Evolutionary conservation across 768 basidiomycete genomes (phyloP), one percentile per base, ranked within the genome.

Genomic region (Amanita jacksonii): DNA sequence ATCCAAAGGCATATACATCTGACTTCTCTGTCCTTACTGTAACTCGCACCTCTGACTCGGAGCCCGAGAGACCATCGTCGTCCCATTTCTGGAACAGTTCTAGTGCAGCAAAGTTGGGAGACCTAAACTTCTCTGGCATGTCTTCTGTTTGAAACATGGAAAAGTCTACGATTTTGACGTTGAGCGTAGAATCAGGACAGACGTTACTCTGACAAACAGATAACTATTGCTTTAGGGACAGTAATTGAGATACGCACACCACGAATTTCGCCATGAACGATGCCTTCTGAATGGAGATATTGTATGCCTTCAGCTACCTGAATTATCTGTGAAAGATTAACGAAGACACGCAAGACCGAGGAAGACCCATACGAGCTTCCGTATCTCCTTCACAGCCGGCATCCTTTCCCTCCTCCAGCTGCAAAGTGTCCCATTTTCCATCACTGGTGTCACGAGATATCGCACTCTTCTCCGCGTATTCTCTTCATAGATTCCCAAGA

Each of bases 111-210:
- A 39, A 39, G 23, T 39, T 39, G 8, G 27, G 15, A 3, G 34
- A 27, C n/a, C 25, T 9, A 18, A 24, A 4, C 31, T n/a, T 22
- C 3, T 18, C 10, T 1, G 19, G 18, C 4, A 32, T 43, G n/a
- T n/a, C n/a, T n/a, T n/a, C n/a, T 5, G 20, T 0, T 6, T 19
- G 32, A 3, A 32, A 33, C 5, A 43, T 16, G 15, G 31, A 30
- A 43, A 43, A 43, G 15, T 43, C 41, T 23, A 32, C 30, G 16
- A 43, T 43, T 24, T 43, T 25, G 12, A 23, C 24, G 7, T 32
- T 3, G 10, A 22, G 6, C 24, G 20, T 15, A 8, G 20, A 22
- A 24, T 22, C 19, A 22, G 34, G 6, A 16, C 32, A 22, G 5
- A 43, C 6, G 24, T 43, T 43, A 0, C 34, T 28, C 41, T 43